Base-by-base conservation (phyloP, 176 grass and related monocot species). In the Oryza glaberrima region DNA sequence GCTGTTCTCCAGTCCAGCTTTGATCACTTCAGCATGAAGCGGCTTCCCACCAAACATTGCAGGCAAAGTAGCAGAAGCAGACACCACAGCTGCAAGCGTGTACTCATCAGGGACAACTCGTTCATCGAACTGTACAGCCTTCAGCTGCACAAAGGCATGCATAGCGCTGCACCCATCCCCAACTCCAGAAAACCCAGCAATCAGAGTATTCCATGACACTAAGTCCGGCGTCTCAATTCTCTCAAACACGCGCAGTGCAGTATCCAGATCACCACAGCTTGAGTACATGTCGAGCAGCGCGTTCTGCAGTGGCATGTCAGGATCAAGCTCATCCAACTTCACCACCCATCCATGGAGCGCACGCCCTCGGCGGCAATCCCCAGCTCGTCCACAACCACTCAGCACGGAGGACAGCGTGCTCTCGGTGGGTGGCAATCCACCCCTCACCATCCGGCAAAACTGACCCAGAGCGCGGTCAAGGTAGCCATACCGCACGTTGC, bases 181-280 rank as follows among this genome's bases (percentile, higher is more conserved):
- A 20, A 45, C 9, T 11, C 77, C 81, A 83, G 87, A 92, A 87
- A 91, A 98, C 66, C 91, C 91, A 47, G 89, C n/a, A 56, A 98
- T 92, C 61, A 98, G 30, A 19, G 95, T 92, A 60, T 98, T 98
- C 95, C 93, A 98, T 7, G 95, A 98, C 30, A 95, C 87, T 69
- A 98, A 72, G 66, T 93, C 87, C 4, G 93, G 89, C 1, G 22
- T 83, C 48, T 85, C 66, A 20, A 90, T 98, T 66, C 83, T 95
- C 16, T 92, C 65, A 70, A 98, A 95, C 61, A 95, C 87, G 73
- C 8, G 16, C 4, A 82, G 15, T 0, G 91, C 85, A 16, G 87
- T 85, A 17, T 48, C 68, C 76, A 98, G 75, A 81, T 98, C 93
- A 52, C 91, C 70, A 0, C 82, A 90, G 88, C 82, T 72, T 20